Conservation (phyloP, 2,329 filamentous ascomycete genomes). For the Xylogone sp. region DNA sequence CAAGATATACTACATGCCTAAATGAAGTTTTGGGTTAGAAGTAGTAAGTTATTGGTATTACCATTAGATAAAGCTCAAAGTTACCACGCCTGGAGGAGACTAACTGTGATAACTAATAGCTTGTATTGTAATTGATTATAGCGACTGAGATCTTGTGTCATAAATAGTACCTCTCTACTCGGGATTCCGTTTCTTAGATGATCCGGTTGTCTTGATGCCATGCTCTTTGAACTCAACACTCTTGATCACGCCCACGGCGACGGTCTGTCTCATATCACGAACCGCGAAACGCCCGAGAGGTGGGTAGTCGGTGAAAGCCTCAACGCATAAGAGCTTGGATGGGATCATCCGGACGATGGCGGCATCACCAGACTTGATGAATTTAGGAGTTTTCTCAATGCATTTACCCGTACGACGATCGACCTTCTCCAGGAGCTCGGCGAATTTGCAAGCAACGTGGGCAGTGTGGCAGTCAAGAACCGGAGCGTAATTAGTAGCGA, state of each 20-base stretch:
- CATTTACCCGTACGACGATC: slow-evolving; percentile 99
- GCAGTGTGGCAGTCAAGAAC: slow-evolving; percentile 99
- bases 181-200: too few species aligned
- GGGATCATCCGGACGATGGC: slow-evolving; percentile 99
- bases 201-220: too few species aligned
- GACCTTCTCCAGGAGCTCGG: slow-evolving; percentile 99
- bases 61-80: too few species aligned
- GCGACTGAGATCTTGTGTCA: too few species aligned
- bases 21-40: too few species aligned
- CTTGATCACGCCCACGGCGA: slow-evolving; percentile 96
- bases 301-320: slow-evolving; percentile 99
- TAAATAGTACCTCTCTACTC: too few species aligned
- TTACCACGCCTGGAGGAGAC: too few species aligned
- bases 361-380: slow-evolving; percentile 99
- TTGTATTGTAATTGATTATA: too few species aligned
- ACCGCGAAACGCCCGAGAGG: slow-evolving; percentile 99
- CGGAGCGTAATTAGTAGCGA: slow-evolving; percentile 97
- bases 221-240: too few species aligned
- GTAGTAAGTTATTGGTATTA: too few species aligned
- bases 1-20: too few species aligned
- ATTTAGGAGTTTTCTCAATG: slow-evolving; percentile 88
- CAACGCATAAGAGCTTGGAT: slow-evolving; percentile 99
- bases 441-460: slow-evolving; percentile 99
- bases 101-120: too few species aligned
- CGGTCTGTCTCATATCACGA: slow-evolving; percentile 94